Evolutionary conservation across 495 filamentous ascomycete genomes (phyloP).

Genomic region (Penicillium pulvis): DNA sequence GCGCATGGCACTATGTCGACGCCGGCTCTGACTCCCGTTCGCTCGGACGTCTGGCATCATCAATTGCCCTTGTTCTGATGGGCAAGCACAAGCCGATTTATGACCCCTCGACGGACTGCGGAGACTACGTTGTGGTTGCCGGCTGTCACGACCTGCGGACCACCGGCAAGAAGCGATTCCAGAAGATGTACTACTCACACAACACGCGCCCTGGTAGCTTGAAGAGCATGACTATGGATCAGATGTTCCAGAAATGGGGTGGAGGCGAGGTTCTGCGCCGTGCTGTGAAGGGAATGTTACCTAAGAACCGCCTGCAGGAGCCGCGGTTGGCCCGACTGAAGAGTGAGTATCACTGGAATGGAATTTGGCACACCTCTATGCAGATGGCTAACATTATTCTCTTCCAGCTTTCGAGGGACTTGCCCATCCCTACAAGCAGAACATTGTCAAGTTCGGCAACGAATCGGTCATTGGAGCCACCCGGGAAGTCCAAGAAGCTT

Average conservation of each 20-base stretch:
- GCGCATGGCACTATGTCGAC: slow-evolving; percentile 87
- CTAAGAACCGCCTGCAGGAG: slow-evolving; percentile 91
- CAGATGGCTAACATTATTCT: slow-evolving; percentile 12
- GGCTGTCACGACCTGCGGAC: slow-evolving; percentile 83
- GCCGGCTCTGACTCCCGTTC: slow-evolving; percentile 58
- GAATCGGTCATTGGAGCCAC: slow-evolving; percentile 37
- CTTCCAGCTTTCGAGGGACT: slow-evolving; percentile 81
- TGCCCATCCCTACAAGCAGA: slow-evolving; percentile 87
- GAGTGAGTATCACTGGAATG: slow-evolving; percentile 50
- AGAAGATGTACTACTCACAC: slow-evolving; percentile 95
- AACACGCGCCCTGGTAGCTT: slow-evolving; percentile 87
- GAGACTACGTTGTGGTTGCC: slow-evolving; percentile 95
- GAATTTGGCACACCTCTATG: neutral
- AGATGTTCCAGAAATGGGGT: slow-evolving; percentile 90
- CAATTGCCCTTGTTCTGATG: slow-evolving; percentile 91
- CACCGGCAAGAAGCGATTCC: slow-evolving; percentile 87
- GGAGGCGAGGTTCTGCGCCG: slow-evolving; percentile 90
- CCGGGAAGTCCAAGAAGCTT: slow-evolving; percentile 50
- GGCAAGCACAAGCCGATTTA: slow-evolving; percentile 99
- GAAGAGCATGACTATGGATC: slow-evolving; percentile 89
- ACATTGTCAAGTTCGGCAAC: slow-evolving; percentile 73
- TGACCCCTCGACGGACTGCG: slow-evolving; percentile 94
- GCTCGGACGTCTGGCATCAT: slow-evolving; percentile 86
- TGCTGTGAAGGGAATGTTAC: slow-evolving; percentile 95
- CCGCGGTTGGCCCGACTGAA: slow-evolving; percentile 86